Evolutionary conservation across 768 basidiomycete species (phyloP), one percentile per base, ranked within the genome.

Genomic region (Mycena olivaceomarginata): DNA sequence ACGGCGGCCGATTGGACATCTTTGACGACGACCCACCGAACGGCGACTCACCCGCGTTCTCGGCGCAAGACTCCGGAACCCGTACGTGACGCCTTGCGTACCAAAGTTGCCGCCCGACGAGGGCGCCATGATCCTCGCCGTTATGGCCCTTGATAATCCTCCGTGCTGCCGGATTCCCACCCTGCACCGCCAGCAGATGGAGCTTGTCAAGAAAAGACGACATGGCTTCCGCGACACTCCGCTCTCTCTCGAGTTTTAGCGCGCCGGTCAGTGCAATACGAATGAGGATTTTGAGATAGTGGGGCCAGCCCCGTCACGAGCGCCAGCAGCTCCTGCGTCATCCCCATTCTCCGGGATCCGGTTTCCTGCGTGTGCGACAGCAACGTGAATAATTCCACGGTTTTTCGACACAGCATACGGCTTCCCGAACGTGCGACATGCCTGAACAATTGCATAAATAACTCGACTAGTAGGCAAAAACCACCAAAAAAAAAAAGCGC

Each of bases 231-330:
- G 91, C 89, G 63, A 95, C 93, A 73, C 91, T 91, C 82, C 96
- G 92, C 82, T 99, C 98, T 74, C 97, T 91, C 86, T 99, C 98
- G 43, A 99, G 90, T 86, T 97, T 99, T 76, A 99, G 91, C 6
- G 97, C 96, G 8, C 97, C 98, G 0, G 98, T 99, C 62, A 99
- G 89, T 4, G 98, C 97, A 77, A 99, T 99, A 67, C 98, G 95
- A 79, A 99, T 99, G 70, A 99, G 93, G 86, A 99, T 99, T 89
- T 99, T 99, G 83, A 99, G 94, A 86, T 99, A 99, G 86, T 99
- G 98, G 7, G 7, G 98, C 98, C 46, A 99, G 90, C n/a, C 98
- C 98, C 0, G 98, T 99, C 78, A 99, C 98, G 64, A 99, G 93
- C 20, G 98, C 97, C 46, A 99, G 93, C 15, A 99, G 89, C 81